phyloP scores from a whole-genome alignment of 2,329 filamentous ascomycete genomes.

The Bertia moriformis region DNA sequence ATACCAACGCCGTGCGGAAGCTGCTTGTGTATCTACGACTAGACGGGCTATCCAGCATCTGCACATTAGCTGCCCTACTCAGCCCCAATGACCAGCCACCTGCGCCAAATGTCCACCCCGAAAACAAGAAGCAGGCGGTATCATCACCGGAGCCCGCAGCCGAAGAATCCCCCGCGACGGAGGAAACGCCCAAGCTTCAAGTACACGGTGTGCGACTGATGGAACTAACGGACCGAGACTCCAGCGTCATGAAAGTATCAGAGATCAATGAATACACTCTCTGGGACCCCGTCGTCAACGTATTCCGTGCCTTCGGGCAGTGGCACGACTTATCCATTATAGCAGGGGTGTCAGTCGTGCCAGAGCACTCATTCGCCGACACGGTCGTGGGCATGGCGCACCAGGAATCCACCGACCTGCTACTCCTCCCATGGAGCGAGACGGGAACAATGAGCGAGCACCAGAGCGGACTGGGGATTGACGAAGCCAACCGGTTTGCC shows the following conservation, averaged over 20 bases:
- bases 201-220: constrained; percentile 76
- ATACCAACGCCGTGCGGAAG: constrained; percentile 32
- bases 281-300: constrained; percentile 76
- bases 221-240: constrained; percentile 81
- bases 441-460: constrained; percentile 62
- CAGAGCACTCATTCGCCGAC: constrained; percentile 64
- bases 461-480: constrained; percentile 17
- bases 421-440: constrained; percentile 83
- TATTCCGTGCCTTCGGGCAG: constrained; percentile 76
- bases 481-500: constrained; percentile 15
- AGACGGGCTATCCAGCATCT: constrained; percentile 69
- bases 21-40: constrained; percentile 71
- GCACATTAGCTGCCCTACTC: constrained; percentile 70
- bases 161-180: constrained; percentile 13
- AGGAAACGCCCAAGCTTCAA: constrained; percentile 29
- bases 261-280: constrained; percentile 39
- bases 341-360: constrained; percentile 67
- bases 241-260: constrained; percentile 86
- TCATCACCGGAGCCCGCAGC: constrained; percentile 15
- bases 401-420: constrained; percentile 56
- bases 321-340: constrained; percentile 72
- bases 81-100: constrained; percentile 28
- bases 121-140: neutral
- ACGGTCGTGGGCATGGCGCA: constrained; percentile 58
- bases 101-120: constrained; percentile 5